Base-by-base conservation (phyloP, 306 rosid genomes). In the Hylodesmum podocarpum region DNA sequence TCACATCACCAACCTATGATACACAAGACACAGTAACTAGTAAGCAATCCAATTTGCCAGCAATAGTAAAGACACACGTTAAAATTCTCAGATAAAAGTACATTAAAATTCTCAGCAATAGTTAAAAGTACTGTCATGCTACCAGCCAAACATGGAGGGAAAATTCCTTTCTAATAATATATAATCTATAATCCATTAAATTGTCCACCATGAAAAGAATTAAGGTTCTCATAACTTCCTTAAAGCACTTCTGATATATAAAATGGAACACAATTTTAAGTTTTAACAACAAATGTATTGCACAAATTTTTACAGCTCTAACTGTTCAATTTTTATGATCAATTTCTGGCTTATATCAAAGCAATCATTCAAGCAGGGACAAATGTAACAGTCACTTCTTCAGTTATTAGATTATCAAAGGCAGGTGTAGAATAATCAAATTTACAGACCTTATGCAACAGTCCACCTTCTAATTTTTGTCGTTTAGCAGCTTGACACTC, bases 381-480 rank as follows among this genome's bases (percentile, higher is more conserved):
- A 77, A 59, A 69, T 39, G 50, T 29, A 58, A 55, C 34, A 64
- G 2, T 22, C 5, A 13, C 44, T 53, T 41, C 19, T 67, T 72
- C 53, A 63, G 57, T 61, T 69, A 55, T n/a, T 75, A 77, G 73
- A 50, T 68, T 47, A 77, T 70, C 51, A 67, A 49, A 72, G 61
- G 29, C 49, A 36, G 27, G 69, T 53, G 80, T 16, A 69, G 19
- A 55, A 36, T 10, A 27, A 24, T 66, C 61, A 63, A 78, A 18
- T 37, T 70, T 68, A 58, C 70, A 66, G 69, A 92, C 99, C 98
- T 89, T 96, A 36, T 36, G 88, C 76, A 84, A 86, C 82, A 78
- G 88, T 70, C 98, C 99, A 47, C 89, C 88, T 61, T 96, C 99
- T 77, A 96, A 83, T 83, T 91, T 96, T 81, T 92, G 99, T 66